These are phyloP conservation scores for Pseudocercospora pini-densiflorae DNA, from an alignment of 2,329 filamentous ascomycete species.

Conservation along the genomic window DNA sequence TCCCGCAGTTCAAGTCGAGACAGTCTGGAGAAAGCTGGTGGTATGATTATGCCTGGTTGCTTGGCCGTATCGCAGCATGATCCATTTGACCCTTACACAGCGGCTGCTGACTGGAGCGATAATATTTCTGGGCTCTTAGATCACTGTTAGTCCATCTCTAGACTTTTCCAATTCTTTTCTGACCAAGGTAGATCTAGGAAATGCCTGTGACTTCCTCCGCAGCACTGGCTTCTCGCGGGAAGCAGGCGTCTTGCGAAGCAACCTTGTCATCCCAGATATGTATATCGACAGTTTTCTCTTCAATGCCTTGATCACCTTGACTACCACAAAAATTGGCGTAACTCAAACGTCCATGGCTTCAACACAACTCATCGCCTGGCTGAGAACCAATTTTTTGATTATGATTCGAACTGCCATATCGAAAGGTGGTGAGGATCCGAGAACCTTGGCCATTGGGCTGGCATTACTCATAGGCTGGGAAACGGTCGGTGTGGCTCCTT, in stretches of 20 bases:
- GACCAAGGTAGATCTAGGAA: neutral
- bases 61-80: neutral
- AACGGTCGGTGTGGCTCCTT: neutral
- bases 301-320: conserved; percentile 12
- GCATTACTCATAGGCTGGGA: conserved; percentile 10
- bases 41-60: neutral
- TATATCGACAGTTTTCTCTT: conserved; percentile 9
- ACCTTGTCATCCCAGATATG: neutral
- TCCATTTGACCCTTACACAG: neutral
- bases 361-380: conserved; percentile 5
- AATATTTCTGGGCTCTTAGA: conserved; percentile 3
- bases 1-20: neutral
- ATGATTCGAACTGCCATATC: conserved; percentile 6
- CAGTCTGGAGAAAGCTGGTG: neutral
- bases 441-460: conserved; percentile 3
- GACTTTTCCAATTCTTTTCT: neutral
- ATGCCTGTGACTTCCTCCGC: neutral
- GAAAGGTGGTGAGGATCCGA: neutral
- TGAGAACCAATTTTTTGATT: conserved; percentile 9
- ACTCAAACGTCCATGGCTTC: neutral
- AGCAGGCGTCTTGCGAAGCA: neutral
- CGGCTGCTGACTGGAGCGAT: neutral
- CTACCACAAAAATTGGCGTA: conserved; percentile 6
- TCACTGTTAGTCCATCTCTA: neutral
- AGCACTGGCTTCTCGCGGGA: neutral